Base-by-base conservation (phyloP, 495 filamentous ascomycete species). In the Penicillium soppii region DNA sequence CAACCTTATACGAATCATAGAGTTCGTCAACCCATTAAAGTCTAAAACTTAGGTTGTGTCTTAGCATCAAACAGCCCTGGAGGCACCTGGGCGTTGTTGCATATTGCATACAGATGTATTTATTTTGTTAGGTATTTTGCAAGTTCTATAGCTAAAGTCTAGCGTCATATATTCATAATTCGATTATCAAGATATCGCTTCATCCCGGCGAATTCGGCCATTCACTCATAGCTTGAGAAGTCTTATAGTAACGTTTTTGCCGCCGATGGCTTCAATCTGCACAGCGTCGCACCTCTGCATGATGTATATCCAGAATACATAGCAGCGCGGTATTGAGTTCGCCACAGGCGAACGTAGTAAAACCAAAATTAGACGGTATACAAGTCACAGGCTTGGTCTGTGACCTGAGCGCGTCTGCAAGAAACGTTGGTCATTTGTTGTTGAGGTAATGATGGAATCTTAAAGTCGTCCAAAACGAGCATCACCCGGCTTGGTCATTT, bases 131-230 rank as follows among this genome's bases (percentile, higher is more conserved):
- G 17, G 15, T n/a, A n/a, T n/a, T 20, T 13, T 43, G 27, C 27
- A 51, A 6, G 44, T 51, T 43, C 27, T 35, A 27, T 51, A n/a
- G 19, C 13, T 22, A 39, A 27, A 9, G 2, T 52, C 54, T 56
- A 52, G n/a, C 33, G 10, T 40, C 43, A 21, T 52, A 53, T 23
- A 52, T 52, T 47, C 41, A 17, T 47, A 39, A 48, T 16, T 7
- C 35, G 33, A 48, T 33, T 4, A 33, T 48, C 17, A 12, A 48
- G 35, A 23, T 3, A 30, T 20, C 13, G 2, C 25, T 22, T 19
- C 16, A 19, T 27, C 26, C 23, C n/a, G 8, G 13, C 15, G 27
- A 4, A 7, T 5, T 0, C 5, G 7, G 23, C 5, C 9, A 15
- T 39, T 48, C 2, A 5, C 23, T 37, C 22, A 8, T 13, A 10